A percentile compares a stretch with the other conserved stretches of the same genome.
phyloP scores from a whole-genome alignment of 331 rosid genomes.

The Telfairia occidentalis region DNA sequence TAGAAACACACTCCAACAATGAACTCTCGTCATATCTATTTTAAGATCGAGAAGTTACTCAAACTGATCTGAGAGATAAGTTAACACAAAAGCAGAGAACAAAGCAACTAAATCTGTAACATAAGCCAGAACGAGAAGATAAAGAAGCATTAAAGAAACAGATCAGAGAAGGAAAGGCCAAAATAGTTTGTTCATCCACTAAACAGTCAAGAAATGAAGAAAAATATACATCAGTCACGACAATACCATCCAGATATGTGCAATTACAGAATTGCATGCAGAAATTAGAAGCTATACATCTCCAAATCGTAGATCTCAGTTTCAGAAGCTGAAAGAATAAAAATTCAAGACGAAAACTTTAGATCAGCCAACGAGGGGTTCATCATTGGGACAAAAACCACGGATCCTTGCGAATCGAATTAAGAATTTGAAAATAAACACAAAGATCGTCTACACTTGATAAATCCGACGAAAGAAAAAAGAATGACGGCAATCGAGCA shows the following conservation, averaged over 20 bases:
- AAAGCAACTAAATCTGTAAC: neutral
- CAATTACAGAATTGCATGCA: conserved; percentile 7
- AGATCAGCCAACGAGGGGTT: conserved; percentile 25
- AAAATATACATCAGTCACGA: neutral
- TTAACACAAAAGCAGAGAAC: neutral
- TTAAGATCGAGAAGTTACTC: neutral
- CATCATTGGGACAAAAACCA: neutral
- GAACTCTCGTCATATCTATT: neutral
- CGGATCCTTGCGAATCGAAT: neutral
- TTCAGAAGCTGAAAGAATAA: neutral
- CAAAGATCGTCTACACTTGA: neutral
- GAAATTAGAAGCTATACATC: neutral
- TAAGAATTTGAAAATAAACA: neutral
- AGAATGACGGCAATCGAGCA: neutral
- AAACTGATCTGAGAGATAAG: neutral
- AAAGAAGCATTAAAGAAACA: neutral
- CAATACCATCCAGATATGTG: neutral
- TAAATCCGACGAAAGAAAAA: neutral
- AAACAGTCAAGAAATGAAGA: neutral
- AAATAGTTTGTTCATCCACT: neutral
- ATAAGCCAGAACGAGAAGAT: neutral
- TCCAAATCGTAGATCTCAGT: conserved; percentile 20
- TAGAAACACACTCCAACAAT: neutral
- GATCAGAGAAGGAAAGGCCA: neutral
- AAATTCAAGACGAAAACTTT: neutral